Percentiles rank a stretch among this genome's conserved stretches.
Conservation (phyloP, 176 grass and related monocot species). For the Triticum urartu region DNA sequence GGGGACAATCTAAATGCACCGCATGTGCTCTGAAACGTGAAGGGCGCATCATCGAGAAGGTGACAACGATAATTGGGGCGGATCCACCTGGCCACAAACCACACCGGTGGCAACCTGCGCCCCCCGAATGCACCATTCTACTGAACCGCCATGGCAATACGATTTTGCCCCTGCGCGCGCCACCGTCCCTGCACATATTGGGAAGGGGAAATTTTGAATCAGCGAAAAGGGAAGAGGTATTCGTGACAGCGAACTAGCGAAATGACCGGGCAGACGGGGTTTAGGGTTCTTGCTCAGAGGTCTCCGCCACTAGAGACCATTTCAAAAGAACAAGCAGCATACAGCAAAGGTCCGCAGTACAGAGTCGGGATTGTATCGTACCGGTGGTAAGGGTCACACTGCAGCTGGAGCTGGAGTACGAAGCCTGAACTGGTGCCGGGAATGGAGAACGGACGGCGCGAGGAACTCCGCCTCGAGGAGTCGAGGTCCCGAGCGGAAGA, state of each 20-base stretch:
- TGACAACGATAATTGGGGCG: not conserved
- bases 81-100: constrained; percentile 24
- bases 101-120: constrained; percentile 8
- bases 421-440: not conserved
- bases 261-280: not conserved
- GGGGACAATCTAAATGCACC: constrained; percentile 31
- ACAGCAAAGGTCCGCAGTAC: not conserved
- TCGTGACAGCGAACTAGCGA: not conserved
- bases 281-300: constrained; percentile 6
- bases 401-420: not conserved
- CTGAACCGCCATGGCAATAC: constrained; percentile 8
- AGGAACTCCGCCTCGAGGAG: not conserved
- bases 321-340: not conserved
- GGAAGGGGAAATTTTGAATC: not conserved
- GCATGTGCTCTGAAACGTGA: constrained; percentile 1
- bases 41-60: not conserved
- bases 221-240: not conserved
- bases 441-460: constrained; percentile 14
- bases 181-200: not conserved
- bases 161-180: not conserved
- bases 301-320: not conserved
- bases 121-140: constrained; percentile 27
- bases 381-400: not conserved
- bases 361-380: not conserved
- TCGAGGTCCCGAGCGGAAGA: not conserved